These are phyloP conservation scores for Glycyrrhiza uralensis DNA, from an alignment of 306 rosid genomes.

Conservation along the genomic window DNA sequence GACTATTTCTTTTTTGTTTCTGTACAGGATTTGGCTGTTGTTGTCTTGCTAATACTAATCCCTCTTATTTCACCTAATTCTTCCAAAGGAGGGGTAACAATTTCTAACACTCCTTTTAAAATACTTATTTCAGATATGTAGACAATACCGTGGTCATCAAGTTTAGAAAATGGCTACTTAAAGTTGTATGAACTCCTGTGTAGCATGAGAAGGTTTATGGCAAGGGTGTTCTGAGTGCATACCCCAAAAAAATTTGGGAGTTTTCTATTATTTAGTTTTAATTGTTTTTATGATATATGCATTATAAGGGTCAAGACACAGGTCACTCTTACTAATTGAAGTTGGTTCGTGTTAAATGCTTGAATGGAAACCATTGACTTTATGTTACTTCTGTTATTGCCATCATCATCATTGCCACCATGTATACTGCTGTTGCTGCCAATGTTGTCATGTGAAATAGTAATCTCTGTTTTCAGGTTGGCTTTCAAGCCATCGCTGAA, in stretches of 20 bases:
- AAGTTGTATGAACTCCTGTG: slow-evolving; percentile 4
- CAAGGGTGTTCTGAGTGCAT: not conserved
- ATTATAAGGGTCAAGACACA: not conserved
- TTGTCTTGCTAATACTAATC: slow-evolving; percentile 95
- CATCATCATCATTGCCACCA: slow-evolving; percentile 3
- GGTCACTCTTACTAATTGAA: slow-evolving; percentile 11
- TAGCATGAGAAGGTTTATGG: slow-evolving; percentile 5
- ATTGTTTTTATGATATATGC: not conserved
- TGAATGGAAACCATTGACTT: slow-evolving; percentile 11
- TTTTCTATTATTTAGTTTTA: not conserved
- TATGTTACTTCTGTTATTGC: not conserved
- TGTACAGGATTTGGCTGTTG: slow-evolving; percentile 97
- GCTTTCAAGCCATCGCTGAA: slow-evolving; percentile 99
- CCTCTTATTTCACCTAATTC: slow-evolving; percentile 99
- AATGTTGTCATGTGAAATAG: slow-evolving; percentile 20
- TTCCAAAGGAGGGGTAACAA: slow-evolving; percentile 98
- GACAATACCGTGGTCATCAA: slow-evolving; percentile 1
- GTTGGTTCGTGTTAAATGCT: slow-evolving; percentile 1
- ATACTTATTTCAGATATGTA: slow-evolving; percentile 1
- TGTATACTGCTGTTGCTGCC: slow-evolving; percentile 19
- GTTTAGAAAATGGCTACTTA: not conserved
- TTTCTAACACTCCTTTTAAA: slow-evolving; percentile 34
- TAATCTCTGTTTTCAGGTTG: slow-evolving; percentile 57
- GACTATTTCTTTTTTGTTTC: slow-evolving; percentile 31
- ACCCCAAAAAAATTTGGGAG: not conserved